Conservation (phyloP, 2,329 filamentous ascomycete genomes). For the Pestalotiopsis sp. region DNA sequence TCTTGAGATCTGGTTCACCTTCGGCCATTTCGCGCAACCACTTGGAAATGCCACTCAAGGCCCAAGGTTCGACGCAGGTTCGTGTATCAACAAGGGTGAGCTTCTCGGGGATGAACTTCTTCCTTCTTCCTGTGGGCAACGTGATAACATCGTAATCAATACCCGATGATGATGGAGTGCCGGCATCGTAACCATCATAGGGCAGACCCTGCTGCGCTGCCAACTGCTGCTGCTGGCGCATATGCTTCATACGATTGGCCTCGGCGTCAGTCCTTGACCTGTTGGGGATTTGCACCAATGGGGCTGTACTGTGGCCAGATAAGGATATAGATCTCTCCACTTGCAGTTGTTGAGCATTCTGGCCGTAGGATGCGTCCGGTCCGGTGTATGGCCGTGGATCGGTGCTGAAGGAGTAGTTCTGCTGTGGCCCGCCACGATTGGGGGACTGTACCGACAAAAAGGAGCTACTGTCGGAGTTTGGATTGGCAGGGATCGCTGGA, state of each 20-base stretch:
- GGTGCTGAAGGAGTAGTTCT: slow-evolving; percentile 48
- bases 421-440: slow-evolving; percentile 47
- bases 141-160: slow-evolving; percentile 81
- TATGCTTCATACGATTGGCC: slow-evolving; percentile 45
- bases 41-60: slow-evolving; percentile 78
- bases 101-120: slow-evolving; percentile 84
- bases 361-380: slow-evolving; percentile 52
- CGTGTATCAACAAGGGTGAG: slow-evolving; percentile 78
- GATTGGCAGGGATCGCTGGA: slow-evolving; percentile 60
- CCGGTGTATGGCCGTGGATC: slow-evolving; percentile 44
- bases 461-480: slow-evolving; percentile 61
- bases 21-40: slow-evolving; percentile 92
- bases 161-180: slow-evolving; percentile 42
- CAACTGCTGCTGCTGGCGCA: slow-evolving; percentile 55
- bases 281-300: slow-evolving; percentile 76
- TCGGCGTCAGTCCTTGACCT: slow-evolving; percentile 93
- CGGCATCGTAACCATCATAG: slow-evolving; percentile 58
- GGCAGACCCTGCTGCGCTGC: slow-evolving; percentile 50
- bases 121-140: slow-evolving; percentile 75
- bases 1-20: slow-evolving; percentile 83
- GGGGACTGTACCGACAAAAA: slow-evolving; percentile 48
- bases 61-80: slow-evolving; percentile 88
- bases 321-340: slow-evolving; percentile 78
- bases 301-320: slow-evolving; percentile 77
- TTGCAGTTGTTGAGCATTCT: slow-evolving; percentile 43